Evolutionary conservation across 371 early-diverging fungal species (phyloP).

Genomic region (Mortierella sp.): DNA sequence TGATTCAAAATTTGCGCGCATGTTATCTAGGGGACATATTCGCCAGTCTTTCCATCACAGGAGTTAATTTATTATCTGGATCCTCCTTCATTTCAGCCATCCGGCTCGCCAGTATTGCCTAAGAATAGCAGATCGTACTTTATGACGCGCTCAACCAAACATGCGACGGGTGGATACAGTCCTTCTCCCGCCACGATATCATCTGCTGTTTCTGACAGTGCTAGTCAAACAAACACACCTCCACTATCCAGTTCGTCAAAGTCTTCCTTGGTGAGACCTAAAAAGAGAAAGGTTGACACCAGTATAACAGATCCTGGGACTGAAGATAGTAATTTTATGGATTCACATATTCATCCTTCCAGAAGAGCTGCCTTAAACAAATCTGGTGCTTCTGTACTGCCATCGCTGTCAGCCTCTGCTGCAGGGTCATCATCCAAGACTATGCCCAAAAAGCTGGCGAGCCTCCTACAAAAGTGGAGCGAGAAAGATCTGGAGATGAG

Average conservation of each 20-base stretch:
- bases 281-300: conserved; percentile 30
- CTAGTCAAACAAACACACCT: neutral
- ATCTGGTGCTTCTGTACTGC: neutral
- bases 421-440: conserved; percentile 19
- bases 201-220: neutral
- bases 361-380: conserved; percentile 29
- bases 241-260: neutral
- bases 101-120: conserved; percentile 9
- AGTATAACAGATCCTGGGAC: neutral
- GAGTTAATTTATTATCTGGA: conserved; percentile 30
- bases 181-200: neutral
- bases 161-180: neutral
- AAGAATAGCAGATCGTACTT: conserved; percentile 7
- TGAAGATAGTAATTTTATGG: neutral
- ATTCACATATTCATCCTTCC: conserved; percentile 47
- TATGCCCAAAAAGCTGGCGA: conserved; percentile 54
- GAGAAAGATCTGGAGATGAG: conserved; percentile 35
- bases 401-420: neutral
- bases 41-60: conserved; percentile 38
- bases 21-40: conserved; percentile 35
- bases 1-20: neutral
- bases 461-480: conserved; percentile 46
- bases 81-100: conserved; percentile 13
- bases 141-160: conserved; percentile 1
- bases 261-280: conserved; percentile 8